phyloP scores from a whole-genome alignment of 2,329 filamentous ascomycete species.

The Xylariaceae sp. region DNA sequence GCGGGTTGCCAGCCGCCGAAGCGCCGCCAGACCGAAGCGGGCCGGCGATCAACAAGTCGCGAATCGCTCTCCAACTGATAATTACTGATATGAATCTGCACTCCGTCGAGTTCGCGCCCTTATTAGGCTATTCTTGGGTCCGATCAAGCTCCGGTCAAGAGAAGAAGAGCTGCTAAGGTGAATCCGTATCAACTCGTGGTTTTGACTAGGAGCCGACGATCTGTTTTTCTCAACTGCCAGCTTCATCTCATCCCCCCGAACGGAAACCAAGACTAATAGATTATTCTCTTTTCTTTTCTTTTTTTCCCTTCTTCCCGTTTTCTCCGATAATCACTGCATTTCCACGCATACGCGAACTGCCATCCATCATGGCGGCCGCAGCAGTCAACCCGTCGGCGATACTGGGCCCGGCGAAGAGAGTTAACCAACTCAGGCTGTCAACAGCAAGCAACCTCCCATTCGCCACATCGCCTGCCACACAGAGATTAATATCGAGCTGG shows the following conservation, averaged over 20 bases:
- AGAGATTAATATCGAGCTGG: background rate
- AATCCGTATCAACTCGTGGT: background rate
- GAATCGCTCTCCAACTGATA: no score
- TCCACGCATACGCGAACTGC: background rate
- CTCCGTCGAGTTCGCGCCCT: background rate
- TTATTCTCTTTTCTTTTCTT: background rate
- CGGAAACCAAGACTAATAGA: background rate
- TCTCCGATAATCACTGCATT: background rate
- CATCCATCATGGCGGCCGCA: slow-evolving; percentile 10
- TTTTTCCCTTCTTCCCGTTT: background rate
- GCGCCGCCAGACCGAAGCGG: background rate
- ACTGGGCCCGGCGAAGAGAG: slow-evolving; percentile 5
- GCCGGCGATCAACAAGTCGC: background rate
- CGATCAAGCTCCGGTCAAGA: slow-evolving; percentile 15
- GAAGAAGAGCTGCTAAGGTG: background rate
- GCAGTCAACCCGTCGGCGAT: slow-evolving; percentile 6
- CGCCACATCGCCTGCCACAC: background rate
- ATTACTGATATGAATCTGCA: background rate
- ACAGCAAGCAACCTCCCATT: background rate
- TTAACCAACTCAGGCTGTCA: slow-evolving; percentile 1
- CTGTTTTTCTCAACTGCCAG: background rate
- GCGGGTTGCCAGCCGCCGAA: background rate
- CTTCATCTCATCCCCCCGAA: background rate
- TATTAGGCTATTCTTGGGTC: slow-evolving; percentile 5
- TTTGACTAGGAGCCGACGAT: background rate